These are phyloP conservation scores for Cytospora schulzeri DNA, from an alignment of 2,329 filamentous ascomycete species.

Conservation along the genomic window DNA sequence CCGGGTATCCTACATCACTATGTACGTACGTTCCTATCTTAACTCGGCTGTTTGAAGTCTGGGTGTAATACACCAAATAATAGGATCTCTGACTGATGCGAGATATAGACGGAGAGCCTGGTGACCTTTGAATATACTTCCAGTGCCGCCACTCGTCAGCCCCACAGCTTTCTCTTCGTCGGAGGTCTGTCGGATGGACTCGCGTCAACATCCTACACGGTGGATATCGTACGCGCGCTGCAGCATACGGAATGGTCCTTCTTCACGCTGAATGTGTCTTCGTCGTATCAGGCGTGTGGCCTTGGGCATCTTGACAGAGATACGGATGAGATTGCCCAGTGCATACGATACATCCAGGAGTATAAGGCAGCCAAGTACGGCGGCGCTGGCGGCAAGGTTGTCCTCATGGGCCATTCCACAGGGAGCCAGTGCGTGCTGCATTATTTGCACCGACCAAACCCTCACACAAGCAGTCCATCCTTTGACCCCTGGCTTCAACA, in stretches of 20 bases:
- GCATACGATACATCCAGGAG: slow-evolving; percentile 35
- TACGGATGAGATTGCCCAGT: slow-evolving; percentile 40
- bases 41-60: neutral
- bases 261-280: slow-evolving; percentile 43
- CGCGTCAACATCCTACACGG: slow-evolving; percentile 51
- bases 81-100: neutral
- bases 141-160: slow-evolving; percentile 33
- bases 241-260: slow-evolving; percentile 40
- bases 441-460: slow-evolving; percentile 53
- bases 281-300: slow-evolving; percentile 41
- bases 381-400: slow-evolving; percentile 50
- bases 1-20: slow-evolving; percentile 39
- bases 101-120: slow-evolving; percentile 40
- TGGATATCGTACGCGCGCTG: slow-evolving; percentile 45
- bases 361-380: slow-evolving; percentile 38
- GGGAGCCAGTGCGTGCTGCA: slow-evolving; percentile 69
- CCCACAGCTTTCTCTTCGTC: slow-evolving; percentile 53
- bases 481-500: slow-evolving; percentile 36
- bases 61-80: neutral
- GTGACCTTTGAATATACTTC: slow-evolving; percentile 43
- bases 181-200: slow-evolving; percentile 56
- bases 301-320: slow-evolving; percentile 41
- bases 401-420: slow-evolving; percentile 69
- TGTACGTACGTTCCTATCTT: slow-evolving; percentile 29
- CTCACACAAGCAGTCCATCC: slow-evolving; percentile 32